Evolutionary conservation across 192 early-diverging fungal genomes (phyloP).

Genomic region (Oehlia diaphana): DNA sequence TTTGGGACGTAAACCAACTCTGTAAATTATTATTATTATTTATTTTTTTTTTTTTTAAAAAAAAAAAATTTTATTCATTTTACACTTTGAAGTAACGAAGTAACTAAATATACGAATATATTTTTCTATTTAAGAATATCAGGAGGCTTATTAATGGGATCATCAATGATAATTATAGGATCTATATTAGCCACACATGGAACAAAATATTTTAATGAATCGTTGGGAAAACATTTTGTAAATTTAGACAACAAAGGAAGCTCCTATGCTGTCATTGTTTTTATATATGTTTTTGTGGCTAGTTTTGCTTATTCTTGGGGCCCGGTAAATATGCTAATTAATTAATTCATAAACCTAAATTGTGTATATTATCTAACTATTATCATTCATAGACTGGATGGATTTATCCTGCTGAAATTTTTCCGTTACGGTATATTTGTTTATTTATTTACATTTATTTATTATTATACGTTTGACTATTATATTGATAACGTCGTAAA

Average conservation of each 20-base stretch:
- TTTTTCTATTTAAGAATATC: neutral
- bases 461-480: neutral
- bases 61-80: neutral
- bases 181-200: conserved; percentile 33
- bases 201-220: conserved; percentile 36
- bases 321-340: conserved; percentile 50
- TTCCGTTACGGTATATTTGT: conserved; percentile 59
- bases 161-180: conserved; percentile 1
- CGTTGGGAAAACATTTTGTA: conserved; percentile 25
- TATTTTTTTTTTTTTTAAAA: conserved; percentile 27
- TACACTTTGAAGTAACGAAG: neutral
- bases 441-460: neutral
- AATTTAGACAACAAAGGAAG: conserved; percentile 30
- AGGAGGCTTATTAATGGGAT: conserved; percentile 26
- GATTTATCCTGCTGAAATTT: conserved; percentile 94
- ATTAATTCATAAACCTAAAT: too few species aligned
- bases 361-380: neutral
- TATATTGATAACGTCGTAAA: neutral
- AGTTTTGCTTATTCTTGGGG: conserved; percentile 92
- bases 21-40: conserved; percentile 44
- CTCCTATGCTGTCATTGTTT: conserved; percentile 62
- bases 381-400: conserved; percentile 50
- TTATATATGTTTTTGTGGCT: conserved; percentile 79
- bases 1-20: conserved; percentile 79
- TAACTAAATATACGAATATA: neutral